These are phyloP conservation scores for Emiliania huxleyi DNA, from an alignment of 78 protist species.

Conservation along the genomic window DNA sequence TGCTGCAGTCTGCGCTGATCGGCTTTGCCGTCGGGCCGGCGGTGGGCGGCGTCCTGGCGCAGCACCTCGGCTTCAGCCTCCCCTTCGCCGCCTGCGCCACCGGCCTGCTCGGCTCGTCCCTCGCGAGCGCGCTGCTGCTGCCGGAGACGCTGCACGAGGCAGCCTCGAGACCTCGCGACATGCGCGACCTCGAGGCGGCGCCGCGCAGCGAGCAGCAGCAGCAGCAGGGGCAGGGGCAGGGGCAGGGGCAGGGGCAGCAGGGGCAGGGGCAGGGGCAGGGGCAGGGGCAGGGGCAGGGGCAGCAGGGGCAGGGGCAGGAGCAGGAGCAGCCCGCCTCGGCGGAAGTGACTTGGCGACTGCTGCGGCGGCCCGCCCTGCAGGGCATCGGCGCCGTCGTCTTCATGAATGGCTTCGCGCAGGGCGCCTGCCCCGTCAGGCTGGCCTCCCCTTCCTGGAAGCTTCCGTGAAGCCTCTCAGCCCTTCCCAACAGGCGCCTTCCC, in stretches of 20 bases:
- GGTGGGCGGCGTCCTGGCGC: slow-evolving; percentile 11
- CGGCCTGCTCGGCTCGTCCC: neutral
- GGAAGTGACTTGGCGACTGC: neutral
- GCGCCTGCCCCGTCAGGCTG: neutral
- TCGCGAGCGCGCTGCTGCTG: neutral
- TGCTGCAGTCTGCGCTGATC: neutral
- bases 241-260: too few relatives aligned
- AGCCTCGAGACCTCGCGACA: too few relatives aligned
- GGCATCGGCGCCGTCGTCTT: neutral
- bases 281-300: too few relatives aligned
- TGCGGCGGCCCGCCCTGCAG: neutral
- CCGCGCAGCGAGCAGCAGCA: too few relatives aligned
- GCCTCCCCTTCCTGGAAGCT: too few relatives aligned
- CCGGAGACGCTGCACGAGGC: slow-evolving; percentile 30
- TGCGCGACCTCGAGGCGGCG: neutral
- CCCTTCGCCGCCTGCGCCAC: slow-evolving; percentile 16
- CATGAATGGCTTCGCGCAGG: neutral
- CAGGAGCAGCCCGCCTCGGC: neutral
- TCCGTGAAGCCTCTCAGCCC: too few relatives aligned
- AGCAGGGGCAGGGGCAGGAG: too few relatives aligned
- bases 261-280: too few relatives aligned
- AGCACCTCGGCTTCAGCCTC: neutral
- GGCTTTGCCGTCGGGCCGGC: slow-evolving; percentile 11
- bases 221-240: too few relatives aligned
- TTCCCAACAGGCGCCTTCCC: too few relatives aligned